Conservation (phyloP, 2,329 filamentous ascomycete species). For the Diaporthe helianthi region DNA sequence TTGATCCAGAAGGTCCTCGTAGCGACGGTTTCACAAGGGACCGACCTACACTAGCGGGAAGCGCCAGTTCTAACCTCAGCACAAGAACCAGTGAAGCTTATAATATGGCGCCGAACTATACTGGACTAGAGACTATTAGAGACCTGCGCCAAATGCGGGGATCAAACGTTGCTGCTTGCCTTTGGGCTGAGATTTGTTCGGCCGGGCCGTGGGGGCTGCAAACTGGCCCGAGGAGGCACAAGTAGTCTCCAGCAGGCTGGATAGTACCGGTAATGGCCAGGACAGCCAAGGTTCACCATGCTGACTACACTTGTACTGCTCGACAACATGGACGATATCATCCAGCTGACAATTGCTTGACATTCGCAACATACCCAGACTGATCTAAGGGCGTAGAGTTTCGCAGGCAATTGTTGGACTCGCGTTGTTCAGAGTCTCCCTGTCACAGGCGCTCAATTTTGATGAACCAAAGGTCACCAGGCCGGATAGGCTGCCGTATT, state of each 20-base stretch:
- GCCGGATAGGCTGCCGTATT: background rate
- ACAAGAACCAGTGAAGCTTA: conserved; percentile 13
- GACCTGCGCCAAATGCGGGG: conserved; percentile 14
- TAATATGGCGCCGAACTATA: conserved; percentile 12
- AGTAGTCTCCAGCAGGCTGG: conserved; percentile 13
- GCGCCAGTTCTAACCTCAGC: background rate
- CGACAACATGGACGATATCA: background rate
- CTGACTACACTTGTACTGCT: background rate
- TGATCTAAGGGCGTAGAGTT: background rate
- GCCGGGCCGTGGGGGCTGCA: conserved; percentile 2
- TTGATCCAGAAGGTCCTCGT: conserved; percentile 12
- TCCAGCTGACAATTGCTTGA: background rate
- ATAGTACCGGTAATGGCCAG: background rate
- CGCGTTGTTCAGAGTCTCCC: background rate
- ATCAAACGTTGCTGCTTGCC: conserved; percentile 10
- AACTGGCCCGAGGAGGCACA: background rate
- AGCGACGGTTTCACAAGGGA: conserved; percentile 12
- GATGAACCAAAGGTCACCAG: background rate
- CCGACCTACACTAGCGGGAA: too few relatives aligned
- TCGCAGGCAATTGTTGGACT: background rate
- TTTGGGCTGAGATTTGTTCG: conserved; percentile 2
- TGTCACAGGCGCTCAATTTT: background rate
- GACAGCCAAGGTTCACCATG: background rate
- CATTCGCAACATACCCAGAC: background rate
- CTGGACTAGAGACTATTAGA: background rate